Conservation (phyloP, 225 moss, liverwort and hornwort genomes). For the Thuidium tamariscinum region DNA sequence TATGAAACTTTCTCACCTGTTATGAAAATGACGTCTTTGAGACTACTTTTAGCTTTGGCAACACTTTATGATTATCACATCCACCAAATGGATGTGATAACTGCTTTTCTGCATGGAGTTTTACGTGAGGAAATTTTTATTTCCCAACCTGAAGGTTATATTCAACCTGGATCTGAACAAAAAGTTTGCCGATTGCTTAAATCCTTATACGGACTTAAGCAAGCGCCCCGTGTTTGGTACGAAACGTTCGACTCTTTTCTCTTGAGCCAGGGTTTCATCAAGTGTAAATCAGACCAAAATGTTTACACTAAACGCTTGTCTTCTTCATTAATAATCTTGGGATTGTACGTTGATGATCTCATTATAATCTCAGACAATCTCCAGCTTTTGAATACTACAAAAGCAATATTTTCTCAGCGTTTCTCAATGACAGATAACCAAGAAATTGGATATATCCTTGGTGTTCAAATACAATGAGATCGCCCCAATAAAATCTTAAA, state of each 20-base stretch:
- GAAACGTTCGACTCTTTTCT: background rate
- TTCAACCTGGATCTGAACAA: background rate
- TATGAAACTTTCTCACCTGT: background rate
- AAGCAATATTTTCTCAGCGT: too few species aligned
- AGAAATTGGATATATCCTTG: too few species aligned
- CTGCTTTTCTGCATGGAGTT: background rate
- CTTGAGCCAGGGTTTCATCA: background rate
- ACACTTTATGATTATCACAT: background rate
- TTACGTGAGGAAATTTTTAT: background rate
- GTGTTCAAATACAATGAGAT: too few species aligned
- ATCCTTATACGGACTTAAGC: background rate
- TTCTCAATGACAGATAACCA: too few species aligned
- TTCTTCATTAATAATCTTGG: background rate
- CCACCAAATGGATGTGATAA: background rate
- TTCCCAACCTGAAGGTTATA: background rate
- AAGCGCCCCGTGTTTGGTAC: background rate
- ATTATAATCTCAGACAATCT: background rate
- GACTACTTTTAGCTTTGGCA: background rate
- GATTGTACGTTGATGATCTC: background rate
- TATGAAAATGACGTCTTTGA: background rate
- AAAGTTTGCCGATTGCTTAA: background rate
- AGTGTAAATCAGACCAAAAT: rapidly evolving
- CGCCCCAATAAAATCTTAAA: too few species aligned
- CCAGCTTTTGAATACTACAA: too few species aligned
- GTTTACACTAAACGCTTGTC: background rate